Percentiles rank a stretch among this genome's conserved stretches.
These are phyloP conservation scores for Epichloe amarillans DNA, from an alignment of 2,329 filamentous ascomycete genomes.

Conservation along the genomic window DNA sequence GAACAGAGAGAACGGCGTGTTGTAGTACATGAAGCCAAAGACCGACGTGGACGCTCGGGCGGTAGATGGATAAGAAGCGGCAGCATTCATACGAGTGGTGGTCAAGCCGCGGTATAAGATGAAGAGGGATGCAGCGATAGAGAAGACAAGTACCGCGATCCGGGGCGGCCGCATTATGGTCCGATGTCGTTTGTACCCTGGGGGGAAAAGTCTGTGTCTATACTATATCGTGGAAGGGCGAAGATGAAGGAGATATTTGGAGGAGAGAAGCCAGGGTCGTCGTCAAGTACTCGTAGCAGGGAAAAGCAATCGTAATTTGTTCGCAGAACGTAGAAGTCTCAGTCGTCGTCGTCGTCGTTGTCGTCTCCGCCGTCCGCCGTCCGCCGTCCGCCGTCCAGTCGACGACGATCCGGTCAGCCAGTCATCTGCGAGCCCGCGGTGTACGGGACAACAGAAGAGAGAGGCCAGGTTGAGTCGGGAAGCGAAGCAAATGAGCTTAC, in stretches of 20 bases:
- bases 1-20: constrained; percentile 73
- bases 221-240: background rate
- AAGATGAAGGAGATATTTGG: background rate
- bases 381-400: constrained; percentile 4
- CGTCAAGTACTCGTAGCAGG: background rate
- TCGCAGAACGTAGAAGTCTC: background rate
- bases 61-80: constrained; percentile 12
- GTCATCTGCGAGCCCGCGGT: constrained; percentile 4
- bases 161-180: constrained; percentile 40
- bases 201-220: background rate
- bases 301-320: background rate
- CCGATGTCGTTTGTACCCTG: background rate
- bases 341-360: background rate
- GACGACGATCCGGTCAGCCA: constrained; percentile 5
- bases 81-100: constrained; percentile 13
- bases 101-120: constrained; percentile 39
- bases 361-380: constrained; percentile 2
- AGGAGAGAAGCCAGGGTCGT: background rate
- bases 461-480: background rate
- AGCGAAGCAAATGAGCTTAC: background rate
- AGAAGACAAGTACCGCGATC: constrained; percentile 39
- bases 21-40: constrained; percentile 51
- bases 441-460: background rate
- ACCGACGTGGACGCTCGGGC: constrained; percentile 14
- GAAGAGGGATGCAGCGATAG: constrained; percentile 39